Conservation (phyloP, 2,329 filamentous ascomycete species). For the Xylaria sp. region DNA sequence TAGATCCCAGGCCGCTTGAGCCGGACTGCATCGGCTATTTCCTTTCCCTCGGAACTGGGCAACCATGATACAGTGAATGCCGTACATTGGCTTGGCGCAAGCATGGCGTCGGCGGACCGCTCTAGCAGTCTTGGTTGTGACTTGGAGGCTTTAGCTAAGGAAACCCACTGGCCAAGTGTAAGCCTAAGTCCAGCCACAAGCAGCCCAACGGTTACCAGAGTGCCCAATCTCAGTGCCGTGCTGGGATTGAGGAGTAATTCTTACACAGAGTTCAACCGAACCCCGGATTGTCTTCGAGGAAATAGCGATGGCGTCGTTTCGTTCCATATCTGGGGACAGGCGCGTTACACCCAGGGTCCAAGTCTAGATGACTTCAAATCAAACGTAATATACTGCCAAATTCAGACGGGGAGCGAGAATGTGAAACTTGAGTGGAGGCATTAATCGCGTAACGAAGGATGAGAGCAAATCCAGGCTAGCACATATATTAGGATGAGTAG, state of each 20-base stretch:
- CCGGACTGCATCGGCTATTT: neutral
- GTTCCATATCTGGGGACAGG: neutral
- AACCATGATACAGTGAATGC: conserved; percentile 3
- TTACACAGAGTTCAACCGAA: neutral
- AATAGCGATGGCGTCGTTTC: neutral
- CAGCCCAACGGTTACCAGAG: conserved; percentile 4
- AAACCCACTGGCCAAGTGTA: conserved; percentile 11
- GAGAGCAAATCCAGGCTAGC: neutral
- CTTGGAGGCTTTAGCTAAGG: conserved; percentile 4
- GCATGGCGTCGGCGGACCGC: conserved; percentile 16
- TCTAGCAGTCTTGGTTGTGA: conserved; percentile 8
- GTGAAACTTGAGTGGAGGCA: neutral
- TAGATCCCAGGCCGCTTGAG: neutral
- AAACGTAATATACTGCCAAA: neutral
- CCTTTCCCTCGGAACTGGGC: neutral
- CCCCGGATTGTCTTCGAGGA: neutral
- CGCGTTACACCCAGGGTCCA: neutral
- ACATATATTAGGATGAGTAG: neutral
- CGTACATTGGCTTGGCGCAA: conserved; percentile 3
- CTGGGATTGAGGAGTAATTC: neutral
- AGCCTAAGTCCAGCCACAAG: conserved; percentile 23
- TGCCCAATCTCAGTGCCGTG: conserved; percentile 13
- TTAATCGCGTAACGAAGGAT: neutral
- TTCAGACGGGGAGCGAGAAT: neutral
- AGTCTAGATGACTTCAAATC: neutral